Evolutionary conservation across 2,329 filamentous ascomycete species (phyloP).

Genomic region (Hypocrella siamensis): DNA sequence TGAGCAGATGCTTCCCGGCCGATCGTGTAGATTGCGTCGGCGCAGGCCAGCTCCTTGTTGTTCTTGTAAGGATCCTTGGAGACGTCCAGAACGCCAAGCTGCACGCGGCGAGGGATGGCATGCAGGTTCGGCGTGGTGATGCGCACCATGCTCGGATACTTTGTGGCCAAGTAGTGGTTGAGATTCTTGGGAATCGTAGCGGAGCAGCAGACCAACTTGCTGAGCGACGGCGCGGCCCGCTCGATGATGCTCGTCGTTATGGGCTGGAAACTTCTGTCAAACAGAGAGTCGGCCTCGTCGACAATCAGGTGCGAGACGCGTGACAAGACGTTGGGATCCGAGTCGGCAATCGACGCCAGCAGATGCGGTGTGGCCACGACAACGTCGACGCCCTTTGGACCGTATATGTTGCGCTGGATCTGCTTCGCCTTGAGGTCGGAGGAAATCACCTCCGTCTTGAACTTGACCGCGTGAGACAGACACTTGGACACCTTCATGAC

Average conservation of each 20-base stretch:
- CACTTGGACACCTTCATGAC: slow-evolving; percentile 68
- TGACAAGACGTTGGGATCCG: slow-evolving; percentile 84
- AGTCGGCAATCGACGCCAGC: slow-evolving; percentile 72
- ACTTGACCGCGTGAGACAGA: slow-evolving; percentile 74
- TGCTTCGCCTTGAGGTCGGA: slow-evolving; percentile 60
- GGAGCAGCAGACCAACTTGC: slow-evolving; percentile 83
- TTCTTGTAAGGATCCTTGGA: slow-evolving; percentile 85
- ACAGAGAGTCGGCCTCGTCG: slow-evolving; percentile 90
- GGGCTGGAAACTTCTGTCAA: slow-evolving; percentile 83
- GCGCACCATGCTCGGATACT: slow-evolving; percentile 69
- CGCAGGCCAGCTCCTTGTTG: slow-evolving; percentile 85
- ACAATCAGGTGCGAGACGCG: slow-evolving; percentile 77
- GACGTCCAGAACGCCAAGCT: slow-evolving; percentile 84
- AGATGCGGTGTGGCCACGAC: slow-evolving; percentile 81
- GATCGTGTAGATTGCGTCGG: slow-evolving; percentile 87
- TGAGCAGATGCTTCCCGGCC: slow-evolving; percentile 55
- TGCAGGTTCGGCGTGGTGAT: slow-evolving; percentile 93
- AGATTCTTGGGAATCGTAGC: slow-evolving; percentile 87
- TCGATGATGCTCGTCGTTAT: slow-evolving; percentile 74
- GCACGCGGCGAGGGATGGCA: slow-evolving; percentile 85
- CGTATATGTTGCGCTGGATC: slow-evolving; percentile 76
- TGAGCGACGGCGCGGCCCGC: slow-evolving; percentile 61
- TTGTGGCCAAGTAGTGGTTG: slow-evolving; percentile 66
- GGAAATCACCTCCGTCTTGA: slow-evolving; percentile 69
- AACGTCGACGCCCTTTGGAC: slow-evolving; percentile 66